Conservation (phyloP, 805 yeast species). For the Debaryomyces tyrocola region DNA sequence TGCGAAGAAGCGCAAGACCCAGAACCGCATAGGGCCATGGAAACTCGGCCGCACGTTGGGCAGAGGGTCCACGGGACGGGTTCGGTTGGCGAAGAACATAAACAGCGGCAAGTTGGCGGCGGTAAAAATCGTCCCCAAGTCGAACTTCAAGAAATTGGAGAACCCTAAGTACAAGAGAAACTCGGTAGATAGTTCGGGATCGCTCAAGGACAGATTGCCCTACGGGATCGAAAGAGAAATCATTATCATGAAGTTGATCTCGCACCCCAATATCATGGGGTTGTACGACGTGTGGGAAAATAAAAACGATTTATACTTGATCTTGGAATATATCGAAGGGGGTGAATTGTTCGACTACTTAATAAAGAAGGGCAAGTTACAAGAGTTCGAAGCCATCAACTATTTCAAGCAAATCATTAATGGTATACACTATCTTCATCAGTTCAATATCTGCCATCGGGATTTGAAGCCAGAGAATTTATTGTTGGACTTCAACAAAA, state of each 20-base stretch:
- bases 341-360: conserved; percentile 79
- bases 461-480: conserved; percentile 83
- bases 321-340: conserved; percentile 83
- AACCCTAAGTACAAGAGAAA: conserved; percentile 45
- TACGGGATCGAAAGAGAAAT: conserved; percentile 87
- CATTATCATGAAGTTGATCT: conserved; percentile 77
- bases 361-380: conserved; percentile 68
- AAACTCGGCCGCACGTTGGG: conserved; percentile 92
- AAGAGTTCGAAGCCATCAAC: conserved; percentile 71
- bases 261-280: conserved; percentile 77
- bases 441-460: conserved; percentile 76
- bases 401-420: conserved; percentile 75
- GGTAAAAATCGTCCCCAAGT: conserved; percentile 91
- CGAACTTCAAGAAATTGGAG: conserved; percentile 55
- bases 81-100: conserved; percentile 84
- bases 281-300: conserved; percentile 97
- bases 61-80: conserved; percentile 95
- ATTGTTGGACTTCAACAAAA: conserved; percentile 61
- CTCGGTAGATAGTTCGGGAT: conserved; percentile 19
- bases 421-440: conserved; percentile 81
- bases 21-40: conserved; percentile 90
- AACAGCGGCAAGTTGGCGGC: conserved; percentile 90
- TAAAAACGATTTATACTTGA: conserved; percentile 78
- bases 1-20: conserved; percentile 42
- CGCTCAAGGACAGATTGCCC: conserved; percentile 57